Percentiles rank a stretch among this genome's conserved stretches.
phyloP scores from a whole-genome alignment of 192 early-diverging fungal species.

The Linnemannia zychae region DNA sequence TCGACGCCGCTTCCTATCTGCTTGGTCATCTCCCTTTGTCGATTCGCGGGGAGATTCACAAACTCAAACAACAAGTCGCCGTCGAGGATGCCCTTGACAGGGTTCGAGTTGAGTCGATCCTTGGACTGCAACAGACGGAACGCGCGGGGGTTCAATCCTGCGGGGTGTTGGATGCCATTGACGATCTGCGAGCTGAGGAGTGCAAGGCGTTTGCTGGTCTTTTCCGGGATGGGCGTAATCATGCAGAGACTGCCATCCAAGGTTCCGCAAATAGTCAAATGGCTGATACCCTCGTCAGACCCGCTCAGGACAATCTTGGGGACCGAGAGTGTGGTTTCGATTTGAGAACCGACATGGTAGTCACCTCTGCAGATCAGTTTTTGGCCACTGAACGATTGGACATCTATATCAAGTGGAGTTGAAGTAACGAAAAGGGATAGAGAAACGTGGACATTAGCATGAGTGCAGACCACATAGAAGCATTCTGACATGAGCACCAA shows the following conservation, averaged over 20 bases:
- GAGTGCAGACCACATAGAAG: not conserved
- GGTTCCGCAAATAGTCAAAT: slow-evolving; percentile 65
- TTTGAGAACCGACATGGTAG: slow-evolving; percentile 84
- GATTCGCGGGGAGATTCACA: slow-evolving; percentile 70
- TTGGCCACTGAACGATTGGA: slow-evolving; percentile 90
- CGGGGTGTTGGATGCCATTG: slow-evolving; percentile 82
- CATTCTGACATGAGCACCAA: too few relatives aligned
- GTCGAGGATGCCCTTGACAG: slow-evolving; percentile 86
- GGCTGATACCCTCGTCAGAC: slow-evolving; percentile 43
- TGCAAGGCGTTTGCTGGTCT: slow-evolving; percentile 90
- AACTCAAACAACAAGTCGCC: slow-evolving; percentile 86
- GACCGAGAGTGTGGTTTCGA: slow-evolving; percentile 74
- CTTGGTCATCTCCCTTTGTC: slow-evolving; percentile 90
- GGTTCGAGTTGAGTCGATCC: slow-evolving; percentile 77
- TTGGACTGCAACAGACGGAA: slow-evolving; percentile 77
- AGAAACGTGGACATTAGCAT: not conserved
- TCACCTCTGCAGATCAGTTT: slow-evolving; percentile 93
- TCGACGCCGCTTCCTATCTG: slow-evolving; percentile 89
- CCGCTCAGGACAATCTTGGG: slow-evolving; percentile 51
- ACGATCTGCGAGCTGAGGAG: slow-evolving; percentile 89
- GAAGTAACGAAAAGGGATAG: not conserved
- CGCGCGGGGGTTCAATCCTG: slow-evolving; percentile 94
- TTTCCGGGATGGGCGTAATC: slow-evolving; percentile 88
- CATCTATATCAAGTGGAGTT: slow-evolving; percentile 63
- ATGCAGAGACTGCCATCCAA: slow-evolving; percentile 77